Evolutionary conservation across 345 rosid species (phyloP), one percentile per base, ranked within the genome.

Genomic region (Moringa oleifera): DNA sequence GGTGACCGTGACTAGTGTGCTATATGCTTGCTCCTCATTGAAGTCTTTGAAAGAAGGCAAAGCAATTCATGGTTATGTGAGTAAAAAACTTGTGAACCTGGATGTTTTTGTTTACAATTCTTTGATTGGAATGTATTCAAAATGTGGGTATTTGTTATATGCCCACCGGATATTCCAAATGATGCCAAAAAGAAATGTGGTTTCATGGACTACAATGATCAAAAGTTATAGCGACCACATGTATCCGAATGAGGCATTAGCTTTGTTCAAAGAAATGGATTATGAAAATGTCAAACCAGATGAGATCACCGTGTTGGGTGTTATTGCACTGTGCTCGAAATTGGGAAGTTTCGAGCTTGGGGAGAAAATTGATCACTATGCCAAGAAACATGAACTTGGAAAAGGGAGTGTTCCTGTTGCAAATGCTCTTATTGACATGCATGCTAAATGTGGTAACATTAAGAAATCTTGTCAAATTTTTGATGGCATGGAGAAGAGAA

Each of bases 371-470:
- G 69, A 66, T 59, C 61, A 58, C 8, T 69, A 67, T 55, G 75
- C 67, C 3, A 67, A 71, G 69, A 73, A 69, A 61, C 37, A 49
- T 23, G 67, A 61, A 25, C 58, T 65, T 15, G 68, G 66, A 19
- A 74, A 23, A 23, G 57, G n/a, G 63, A 74, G 64, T 63, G 62
- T 72, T 21, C 21, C 71, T 20, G 63, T 81, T 55, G 75, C 66
- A 23, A 79, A 76, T 65, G 78, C 86, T 5, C 76, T 81, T 8
- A 68, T 79, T 41, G 73, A 70, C 50, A 81, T 79, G 81, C 79
- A 81, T 64, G 77, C 83, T 6, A 81, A 79, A 55, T 76, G 75
- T 28, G 83, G 80, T 55, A 72, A 75, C 74, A 72, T 81, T 51
- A 64, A 61, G 33, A 75, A 62, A 57, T 68, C 83, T 17, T 64